phyloP scores from a whole-genome alignment of 2,329 filamentous ascomycete genomes.

The Delphinella strobiligena region DNA sequence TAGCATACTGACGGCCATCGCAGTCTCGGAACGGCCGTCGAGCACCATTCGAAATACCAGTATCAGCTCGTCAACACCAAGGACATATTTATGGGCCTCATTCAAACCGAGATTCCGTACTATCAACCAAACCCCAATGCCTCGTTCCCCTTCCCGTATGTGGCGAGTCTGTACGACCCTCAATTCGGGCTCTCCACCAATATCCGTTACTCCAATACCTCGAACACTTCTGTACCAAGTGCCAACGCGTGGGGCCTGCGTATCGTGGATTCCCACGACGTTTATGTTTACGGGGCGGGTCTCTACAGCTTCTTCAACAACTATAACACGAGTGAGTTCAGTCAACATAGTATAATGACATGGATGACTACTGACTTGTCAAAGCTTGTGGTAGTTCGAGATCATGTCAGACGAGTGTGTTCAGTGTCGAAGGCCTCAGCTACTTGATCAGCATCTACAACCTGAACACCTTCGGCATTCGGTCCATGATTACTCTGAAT shows the following conservation, averaged over 20 bases:
- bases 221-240: conserved; percentile 22
- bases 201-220: conserved; percentile 10
- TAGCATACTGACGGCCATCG: not conserved
- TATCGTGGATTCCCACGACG: conserved; percentile 42
- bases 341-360: too few relatives aligned
- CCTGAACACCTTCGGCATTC: conserved; percentile 29
- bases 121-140: conserved; percentile 75
- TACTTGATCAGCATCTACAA: conserved; percentile 32
- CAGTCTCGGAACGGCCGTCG: conserved; percentile 32
- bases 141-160: conserved; percentile 50
- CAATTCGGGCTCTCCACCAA: conserved; percentile 41
- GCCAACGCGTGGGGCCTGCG: conserved; percentile 55
- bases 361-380: too few relatives aligned
- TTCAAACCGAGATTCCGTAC: conserved; percentile 82
- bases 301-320: conserved; percentile 59
- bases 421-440: conserved; percentile 32
- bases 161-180: conserved; percentile 51
- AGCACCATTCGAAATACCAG: conserved; percentile 44
- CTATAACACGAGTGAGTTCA: conserved; percentile 38
- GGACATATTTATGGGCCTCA: conserved; percentile 36
- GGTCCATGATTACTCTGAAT: conserved; percentile 34
- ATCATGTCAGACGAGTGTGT: conserved; percentile 37
- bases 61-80: conserved; percentile 38
- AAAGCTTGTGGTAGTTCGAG: conserved; percentile 19
- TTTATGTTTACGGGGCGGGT: conserved; percentile 51